Base-by-base conservation (phyloP, 805 yeast genomes). In the Wickerhamia fluorescens region DNA sequence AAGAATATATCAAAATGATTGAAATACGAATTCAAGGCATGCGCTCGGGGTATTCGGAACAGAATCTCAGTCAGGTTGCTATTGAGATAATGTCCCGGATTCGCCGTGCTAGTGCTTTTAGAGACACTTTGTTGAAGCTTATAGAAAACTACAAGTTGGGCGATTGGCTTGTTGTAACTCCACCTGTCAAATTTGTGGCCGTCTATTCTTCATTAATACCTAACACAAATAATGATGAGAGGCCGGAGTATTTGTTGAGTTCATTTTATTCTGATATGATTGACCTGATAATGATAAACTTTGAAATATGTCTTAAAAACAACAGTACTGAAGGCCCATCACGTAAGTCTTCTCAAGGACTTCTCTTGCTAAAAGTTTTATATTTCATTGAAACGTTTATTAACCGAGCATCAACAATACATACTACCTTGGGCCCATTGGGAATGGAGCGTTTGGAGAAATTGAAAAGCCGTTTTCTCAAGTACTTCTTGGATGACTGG, bases 401-500 rank as follows among this genome's bases (percentile, higher is more conserved):
- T 4, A 75, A 75, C 34, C 68, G 80, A 34, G 68, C 82, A 17
- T 47, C 51, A 14, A 71, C 71, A 23, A 42, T 83, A 12, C 64
- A 61, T 34, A 62, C 58, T 23, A 62, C 78, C 8, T 51, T 86
- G 24, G 83, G 83, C 1, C 49, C 59, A 11, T 47, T 60, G 2
- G 94, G 95, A 0, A 53, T 61, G 11, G 76, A 71, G 27, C 61
- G 96, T 31, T 45, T 83, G 5, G 79, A 71, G 25, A 73, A 75
- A 41, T 53, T 92, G 41, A 76, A 78, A 45, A 86, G 82, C 48
- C 63, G 88, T 37, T 85, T 79, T 25, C 56, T 82, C 44, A 81
- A 78, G 43, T 59, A 75, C 42, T 83, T 86, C 48, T 66, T 86
- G 32, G 71, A 60, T 27, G 80, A 73, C 40, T 89, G 97, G 97